Evolutionary conservation across 257 asterid genomes (phyloP).

Genomic region (Ilex asprella): DNA sequence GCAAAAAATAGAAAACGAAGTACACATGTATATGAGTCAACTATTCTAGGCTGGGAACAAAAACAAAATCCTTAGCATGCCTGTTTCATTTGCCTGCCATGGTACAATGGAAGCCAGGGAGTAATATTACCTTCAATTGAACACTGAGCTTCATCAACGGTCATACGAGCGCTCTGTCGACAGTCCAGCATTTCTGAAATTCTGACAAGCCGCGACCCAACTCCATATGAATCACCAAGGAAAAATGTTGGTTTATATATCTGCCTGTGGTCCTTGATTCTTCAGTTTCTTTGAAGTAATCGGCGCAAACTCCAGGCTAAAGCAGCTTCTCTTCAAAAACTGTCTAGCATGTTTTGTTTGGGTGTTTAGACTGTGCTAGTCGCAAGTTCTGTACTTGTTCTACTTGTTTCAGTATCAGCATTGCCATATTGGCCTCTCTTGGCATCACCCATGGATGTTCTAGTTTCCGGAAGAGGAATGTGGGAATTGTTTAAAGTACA

Average conservation of each 20-base stretch:
- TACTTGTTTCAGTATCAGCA: slow-evolving; percentile 23
- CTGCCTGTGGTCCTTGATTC: slow-evolving; percentile 6
- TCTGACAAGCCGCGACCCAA: too few relatives aligned
- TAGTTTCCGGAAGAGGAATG: slow-evolving; percentile 34
- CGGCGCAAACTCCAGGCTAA: background rate
- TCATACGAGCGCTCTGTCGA: too few relatives aligned
- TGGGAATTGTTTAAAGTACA: slow-evolving; percentile 49
- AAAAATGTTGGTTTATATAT: slow-evolving; percentile 5
- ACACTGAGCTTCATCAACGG: slow-evolving; percentile 9
- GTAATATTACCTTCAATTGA: slow-evolving; percentile 12
- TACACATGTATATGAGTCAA: slow-evolving; percentile 12
- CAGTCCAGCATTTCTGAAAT: too few relatives aligned
- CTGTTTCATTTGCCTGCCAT: slow-evolving; percentile 26
- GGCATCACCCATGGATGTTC: slow-evolving; percentile 21
- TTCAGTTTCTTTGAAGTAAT: slow-evolving; percentile 7
- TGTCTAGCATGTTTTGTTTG: slow-evolving; percentile 11
- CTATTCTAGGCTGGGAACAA: slow-evolving; percentile 7
- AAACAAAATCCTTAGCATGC: slow-evolving; percentile 7
- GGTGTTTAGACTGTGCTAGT: slow-evolving; percentile 46
- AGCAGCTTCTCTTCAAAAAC: background rate
- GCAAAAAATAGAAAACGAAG: background rate
- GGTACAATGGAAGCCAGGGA: slow-evolving; percentile 14
- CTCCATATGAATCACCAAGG: background rate
- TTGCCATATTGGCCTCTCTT: slow-evolving; percentile 28
- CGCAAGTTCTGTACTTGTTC: slow-evolving; percentile 47